Evolutionary conservation across 1,284 basidiomycete genomes (phyloP).

Genomic region (Pterulicium gracile): DNA sequence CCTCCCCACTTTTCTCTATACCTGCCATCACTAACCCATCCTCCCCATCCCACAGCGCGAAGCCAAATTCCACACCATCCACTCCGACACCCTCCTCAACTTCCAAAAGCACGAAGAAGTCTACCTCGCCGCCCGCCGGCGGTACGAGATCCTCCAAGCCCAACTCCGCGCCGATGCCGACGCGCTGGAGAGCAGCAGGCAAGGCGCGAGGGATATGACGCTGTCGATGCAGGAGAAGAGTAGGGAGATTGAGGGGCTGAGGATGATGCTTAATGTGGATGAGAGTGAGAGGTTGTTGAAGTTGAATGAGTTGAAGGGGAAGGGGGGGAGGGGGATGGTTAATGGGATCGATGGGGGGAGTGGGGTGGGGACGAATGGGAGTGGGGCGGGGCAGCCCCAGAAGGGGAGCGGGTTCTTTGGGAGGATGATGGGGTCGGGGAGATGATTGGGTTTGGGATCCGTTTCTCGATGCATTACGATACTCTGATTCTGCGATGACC

Average conservation of each 20-base stretch:
- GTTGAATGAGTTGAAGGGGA: conserved; percentile 26
- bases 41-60: conserved; percentile 28
- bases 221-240: conserved; percentile 42
- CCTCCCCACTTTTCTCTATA: background rate
- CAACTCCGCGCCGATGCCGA: conserved; percentile 32
- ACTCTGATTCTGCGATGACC: too few relatives aligned
- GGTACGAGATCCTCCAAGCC: conserved; percentile 34
- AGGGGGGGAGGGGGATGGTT: too few relatives aligned
- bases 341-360: too few relatives aligned
- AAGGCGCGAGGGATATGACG: conserved; percentile 33
- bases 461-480: too few relatives aligned
- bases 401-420: too few relatives aligned
- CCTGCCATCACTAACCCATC: background rate
- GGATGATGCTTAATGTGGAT: conserved; percentile 38
- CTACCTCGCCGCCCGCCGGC: conserved; percentile 33
- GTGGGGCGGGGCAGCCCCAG: too few relatives aligned
- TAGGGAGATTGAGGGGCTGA: conserved; percentile 38
- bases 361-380: too few relatives aligned
- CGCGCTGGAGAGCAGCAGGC: conserved; percentile 30
- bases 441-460: too few relatives aligned
- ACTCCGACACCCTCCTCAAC: conserved; percentile 28
- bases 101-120: conserved; percentile 39
- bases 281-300: conserved; percentile 38
- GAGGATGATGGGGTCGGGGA: too few relatives aligned
- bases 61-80: conserved; percentile 28